Evolutionary conservation across 345 rosid species (phyloP).

Genomic region (Cardamine resedifolia): DNA sequence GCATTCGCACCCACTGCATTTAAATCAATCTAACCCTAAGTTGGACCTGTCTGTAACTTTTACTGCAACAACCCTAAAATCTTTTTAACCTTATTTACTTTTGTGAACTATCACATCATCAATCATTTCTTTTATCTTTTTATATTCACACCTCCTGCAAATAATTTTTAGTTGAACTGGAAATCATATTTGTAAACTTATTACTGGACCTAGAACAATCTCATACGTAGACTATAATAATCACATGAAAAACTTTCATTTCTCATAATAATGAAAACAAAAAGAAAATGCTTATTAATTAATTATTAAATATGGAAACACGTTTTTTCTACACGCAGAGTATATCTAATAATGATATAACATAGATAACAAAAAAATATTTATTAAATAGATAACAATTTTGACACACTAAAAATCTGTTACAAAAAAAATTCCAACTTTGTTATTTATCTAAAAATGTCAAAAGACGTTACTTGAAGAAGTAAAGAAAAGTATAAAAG

Average conservation of each 20-base stretch:
- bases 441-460: neutral
- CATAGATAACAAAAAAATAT: no score
- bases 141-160: neutral
- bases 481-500: constrained; percentile 2
- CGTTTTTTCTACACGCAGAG: no score
- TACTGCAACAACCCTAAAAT: constrained; percentile 5
- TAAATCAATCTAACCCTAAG: no score
- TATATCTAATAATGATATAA: no score
- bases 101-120: constrained; percentile 19
- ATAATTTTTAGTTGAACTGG: neutral
- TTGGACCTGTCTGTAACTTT: neutral
- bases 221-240: neutral
- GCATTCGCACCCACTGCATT: no score
- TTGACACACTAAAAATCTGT: neutral
- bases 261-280: neutral
- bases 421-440: neutral
- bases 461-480: constrained; percentile 1
- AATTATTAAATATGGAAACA: no score
- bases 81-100: constrained; percentile 4
- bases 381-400: neutral
- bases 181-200: neutral
- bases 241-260: neutral
- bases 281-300: neutral
- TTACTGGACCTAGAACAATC: neutral
- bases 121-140: neutral